A percentile compares a stretch with the other conserved stretches of the same genome.
These are phyloP conservation scores for Fusarium mundagurra DNA, from an alignment of 2,329 filamentous ascomycete species.

Conservation along the genomic window DNA sequence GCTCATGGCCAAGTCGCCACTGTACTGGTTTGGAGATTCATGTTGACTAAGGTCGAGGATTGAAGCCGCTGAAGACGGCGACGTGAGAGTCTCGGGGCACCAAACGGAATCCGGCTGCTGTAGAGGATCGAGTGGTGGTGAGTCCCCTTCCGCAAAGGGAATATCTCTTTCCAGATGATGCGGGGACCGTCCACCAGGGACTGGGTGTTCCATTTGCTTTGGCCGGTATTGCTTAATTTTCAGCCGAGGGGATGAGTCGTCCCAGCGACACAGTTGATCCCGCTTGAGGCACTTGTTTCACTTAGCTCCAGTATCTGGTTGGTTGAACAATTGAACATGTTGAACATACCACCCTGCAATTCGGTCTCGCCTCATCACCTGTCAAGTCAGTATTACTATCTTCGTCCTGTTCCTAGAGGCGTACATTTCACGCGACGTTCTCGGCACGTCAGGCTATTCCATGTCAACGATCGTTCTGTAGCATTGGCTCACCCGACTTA, in stretches of 20 bases:
- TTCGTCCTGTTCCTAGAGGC: neutral
- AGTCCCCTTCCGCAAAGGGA: neutral
- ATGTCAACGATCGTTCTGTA: neutral
- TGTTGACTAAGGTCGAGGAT: neutral
- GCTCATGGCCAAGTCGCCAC: neutral
- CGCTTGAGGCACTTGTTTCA: neutral
- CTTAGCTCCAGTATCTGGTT: neutral
- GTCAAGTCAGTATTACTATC: neutral
- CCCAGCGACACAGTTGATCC: neutral
- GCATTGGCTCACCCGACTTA: neutral
- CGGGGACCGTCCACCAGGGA: neutral
- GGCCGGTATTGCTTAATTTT: neutral
- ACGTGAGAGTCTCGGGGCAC: neutral
- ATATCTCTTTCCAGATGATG: neutral
- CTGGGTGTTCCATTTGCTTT: neutral
- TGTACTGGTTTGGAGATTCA: slow-evolving; percentile 1
- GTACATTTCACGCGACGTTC: slow-evolving; percentile 6
- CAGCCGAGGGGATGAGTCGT: neutral
- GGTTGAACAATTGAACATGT: neutral
- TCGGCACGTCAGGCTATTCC: neutral
- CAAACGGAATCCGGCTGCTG: neutral
- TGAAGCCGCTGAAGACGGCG: neutral
- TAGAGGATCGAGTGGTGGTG: neutral
- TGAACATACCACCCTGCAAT: neutral
- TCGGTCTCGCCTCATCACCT: slow-evolving; percentile 5